These are phyloP conservation scores for Cinchona pubescens DNA, from an alignment of 257 asterid species.

Conservation along the genomic window DNA sequence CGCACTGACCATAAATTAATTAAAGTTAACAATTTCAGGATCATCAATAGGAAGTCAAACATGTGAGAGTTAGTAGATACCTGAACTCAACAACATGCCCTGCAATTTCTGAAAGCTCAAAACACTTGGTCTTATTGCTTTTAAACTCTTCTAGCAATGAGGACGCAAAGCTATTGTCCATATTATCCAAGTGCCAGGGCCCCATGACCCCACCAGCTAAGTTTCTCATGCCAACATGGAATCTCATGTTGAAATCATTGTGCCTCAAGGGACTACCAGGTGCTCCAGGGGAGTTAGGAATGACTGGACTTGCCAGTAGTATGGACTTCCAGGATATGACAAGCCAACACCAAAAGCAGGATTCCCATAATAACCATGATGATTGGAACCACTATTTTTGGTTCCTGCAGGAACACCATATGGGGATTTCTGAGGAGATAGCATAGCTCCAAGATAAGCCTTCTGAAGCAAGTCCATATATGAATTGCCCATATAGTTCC, in stretches of 20 bases:
- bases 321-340: slow-evolving; percentile 91
- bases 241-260: slow-evolving; percentile 63
- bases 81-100: slow-evolving; percentile 97
- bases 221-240: slow-evolving; percentile 65
- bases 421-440: slow-evolving; percentile 73
- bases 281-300: slow-evolving; percentile 61
- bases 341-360: slow-evolving; percentile 60
- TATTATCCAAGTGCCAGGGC: slow-evolving; percentile 76
- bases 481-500: slow-evolving; percentile 61
- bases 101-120: slow-evolving; percentile 85
- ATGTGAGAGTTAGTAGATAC: slow-evolving; percentile 28
- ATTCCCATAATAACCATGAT: slow-evolving; percentile 75
- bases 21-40: slow-evolving; percentile 16
- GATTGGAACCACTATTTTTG: slow-evolving; percentile 49
- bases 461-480: slow-evolving; percentile 79
- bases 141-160: slow-evolving; percentile 91
- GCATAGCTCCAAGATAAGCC: slow-evolving; percentile 63
- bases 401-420: slow-evolving; percentile 55
- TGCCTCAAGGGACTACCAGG: slow-evolving; percentile 87
- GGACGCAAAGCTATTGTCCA: slow-evolving; percentile 62
- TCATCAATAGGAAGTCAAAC: background rate
- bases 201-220: slow-evolving; percentile 67
- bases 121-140: slow-evolving; percentile 80
- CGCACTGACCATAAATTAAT: slow-evolving; percentile 40
- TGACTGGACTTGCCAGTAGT: slow-evolving; percentile 54